Conservation (phyloP, 2,329 filamentous ascomycete genomes). For the Mollisia scopiformis region DNA sequence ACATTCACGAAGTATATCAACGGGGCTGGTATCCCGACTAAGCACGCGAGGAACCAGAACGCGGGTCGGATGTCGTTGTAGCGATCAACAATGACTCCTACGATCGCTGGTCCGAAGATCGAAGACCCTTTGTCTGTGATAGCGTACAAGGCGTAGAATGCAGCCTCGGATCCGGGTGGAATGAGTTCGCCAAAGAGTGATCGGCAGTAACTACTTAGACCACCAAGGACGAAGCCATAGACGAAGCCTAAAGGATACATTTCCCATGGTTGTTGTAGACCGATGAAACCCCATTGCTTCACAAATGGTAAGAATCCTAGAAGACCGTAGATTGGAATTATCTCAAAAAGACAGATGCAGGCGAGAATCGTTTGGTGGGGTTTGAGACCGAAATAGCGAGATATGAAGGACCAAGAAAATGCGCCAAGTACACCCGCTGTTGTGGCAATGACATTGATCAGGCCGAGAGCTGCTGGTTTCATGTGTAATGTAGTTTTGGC, state of each 20-base stretch:
- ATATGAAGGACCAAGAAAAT: slow-evolving; percentile 85
- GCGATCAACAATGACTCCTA: slow-evolving; percentile 87
- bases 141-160: slow-evolving; percentile 84
- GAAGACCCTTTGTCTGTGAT: slow-evolving; percentile 97
- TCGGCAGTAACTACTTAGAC: slow-evolving; percentile 87
- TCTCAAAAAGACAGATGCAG: slow-evolving; percentile 88
- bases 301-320: slow-evolving; percentile 85
- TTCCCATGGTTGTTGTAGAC: slow-evolving; percentile 93
- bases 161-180: slow-evolving; percentile 89
- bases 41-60: slow-evolving; percentile 85
- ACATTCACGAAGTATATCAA: slow-evolving; percentile 86
- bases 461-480: slow-evolving; percentile 81
- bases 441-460: slow-evolving; percentile 94
- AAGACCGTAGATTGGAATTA: slow-evolving; percentile 91
- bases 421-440: slow-evolving; percentile 83
- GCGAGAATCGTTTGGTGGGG: slow-evolving; percentile 88
- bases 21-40: slow-evolving; percentile 85
- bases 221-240: slow-evolving; percentile 94
- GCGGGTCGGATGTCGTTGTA: slow-evolving; percentile 81
- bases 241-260: slow-evolving; percentile 93
- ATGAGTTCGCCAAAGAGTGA: slow-evolving; percentile 93
- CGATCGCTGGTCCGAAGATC: slow-evolving; percentile 91
- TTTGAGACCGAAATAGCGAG: slow-evolving; percentile 66
- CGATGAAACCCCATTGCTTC: slow-evolving; percentile 72
- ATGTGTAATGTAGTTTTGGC: slow-evolving; percentile 93